These are phyloP conservation scores for Candida xyloterini DNA, from an alignment of 805 yeast species.

Conservation along the genomic window DNA sequence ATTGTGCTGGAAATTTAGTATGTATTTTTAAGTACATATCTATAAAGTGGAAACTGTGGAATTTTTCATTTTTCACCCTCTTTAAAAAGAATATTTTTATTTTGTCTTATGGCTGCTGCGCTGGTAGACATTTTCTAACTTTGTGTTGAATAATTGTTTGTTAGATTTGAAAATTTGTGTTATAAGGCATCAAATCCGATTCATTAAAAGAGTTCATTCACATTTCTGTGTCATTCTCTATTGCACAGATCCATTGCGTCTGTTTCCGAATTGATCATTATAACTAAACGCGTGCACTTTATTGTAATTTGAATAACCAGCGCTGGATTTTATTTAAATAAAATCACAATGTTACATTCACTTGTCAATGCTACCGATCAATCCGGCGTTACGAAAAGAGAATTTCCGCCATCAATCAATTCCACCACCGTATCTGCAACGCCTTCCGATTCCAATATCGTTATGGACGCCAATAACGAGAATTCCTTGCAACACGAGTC, in stretches of 20 bases:
- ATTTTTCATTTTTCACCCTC: conserved; percentile 8
- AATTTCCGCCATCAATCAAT: conserved; percentile 13
- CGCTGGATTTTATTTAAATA: conserved; percentile 4
- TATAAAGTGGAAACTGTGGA: conserved; percentile 2
- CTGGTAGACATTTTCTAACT: conserved; percentile 3
- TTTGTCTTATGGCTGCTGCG: conserved; percentile 5
- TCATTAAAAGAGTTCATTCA: neutral
- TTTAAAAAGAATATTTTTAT: neutral
- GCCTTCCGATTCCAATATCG: conserved; percentile 7
- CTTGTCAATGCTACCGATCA: conserved; percentile 15
- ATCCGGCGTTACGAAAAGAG: conserved; percentile 15
- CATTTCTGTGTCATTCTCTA: neutral
- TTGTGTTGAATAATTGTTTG: neutral
- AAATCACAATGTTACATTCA: conserved; percentile 17
- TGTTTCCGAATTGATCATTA: neutral
- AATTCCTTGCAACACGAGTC: neutral
- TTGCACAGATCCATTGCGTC: neutral
- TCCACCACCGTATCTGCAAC: conserved; percentile 10
- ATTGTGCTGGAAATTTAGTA: neutral
- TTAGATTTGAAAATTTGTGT: neutral
- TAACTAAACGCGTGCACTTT: conserved; percentile 15
- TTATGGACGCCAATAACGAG: neutral
- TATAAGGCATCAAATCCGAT: neutral
- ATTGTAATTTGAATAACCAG: conserved; percentile 2
- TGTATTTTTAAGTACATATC: conserved; percentile 4